These are phyloP conservation scores for Neurospora tetrasperma DNA, from an alignment of 495 filamentous ascomycete genomes.

Conservation along the genomic window DNA sequence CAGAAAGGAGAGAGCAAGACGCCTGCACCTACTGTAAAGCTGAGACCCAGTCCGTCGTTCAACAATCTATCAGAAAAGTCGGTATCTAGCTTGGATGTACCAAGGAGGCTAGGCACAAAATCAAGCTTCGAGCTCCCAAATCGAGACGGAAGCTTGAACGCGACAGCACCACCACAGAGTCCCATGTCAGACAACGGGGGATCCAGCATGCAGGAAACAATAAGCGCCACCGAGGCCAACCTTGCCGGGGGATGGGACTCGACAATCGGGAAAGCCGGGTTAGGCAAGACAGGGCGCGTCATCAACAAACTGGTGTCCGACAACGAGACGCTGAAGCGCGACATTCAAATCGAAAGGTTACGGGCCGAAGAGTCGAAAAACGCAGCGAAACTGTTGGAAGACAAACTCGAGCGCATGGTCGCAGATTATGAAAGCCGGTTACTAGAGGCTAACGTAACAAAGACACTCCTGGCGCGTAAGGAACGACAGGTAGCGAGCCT, in stretches of 20 bases:
- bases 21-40: conserved; percentile 13
- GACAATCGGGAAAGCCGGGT: conserved; percentile 65
- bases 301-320: conserved; percentile 85
- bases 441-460: conserved; percentile 60
- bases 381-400: conserved; percentile 60
- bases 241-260: conserved; percentile 48
- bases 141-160: conserved; percentile 20
- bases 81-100: conserved; percentile 4
- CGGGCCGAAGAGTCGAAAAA: conserved; percentile 64
- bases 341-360: conserved; percentile 62
- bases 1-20: conserved; percentile 12
- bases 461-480: conserved; percentile 60
- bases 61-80: conserved; percentile 7
- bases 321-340: conserved; percentile 73
- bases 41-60: conserved; percentile 21
- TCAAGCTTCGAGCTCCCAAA: conserved; percentile 18
- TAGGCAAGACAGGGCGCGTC: conserved; percentile 86
- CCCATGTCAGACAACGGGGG: conserved; percentile 4
- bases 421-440: conserved; percentile 57
- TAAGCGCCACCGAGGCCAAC: conserved; percentile 11
- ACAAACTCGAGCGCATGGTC: conserved; percentile 57
- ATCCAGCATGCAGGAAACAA: conserved; percentile 4
- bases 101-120: conserved; percentile 1
- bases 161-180: conserved; percentile 7
- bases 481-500: conserved; percentile 73